Percentiles rank a stretch among this genome's conserved stretches.
phyloP scores from a whole-genome alignment of 2,329 filamentous ascomycete genomes.

The Tolypocladium ophioglossoides region DNA sequence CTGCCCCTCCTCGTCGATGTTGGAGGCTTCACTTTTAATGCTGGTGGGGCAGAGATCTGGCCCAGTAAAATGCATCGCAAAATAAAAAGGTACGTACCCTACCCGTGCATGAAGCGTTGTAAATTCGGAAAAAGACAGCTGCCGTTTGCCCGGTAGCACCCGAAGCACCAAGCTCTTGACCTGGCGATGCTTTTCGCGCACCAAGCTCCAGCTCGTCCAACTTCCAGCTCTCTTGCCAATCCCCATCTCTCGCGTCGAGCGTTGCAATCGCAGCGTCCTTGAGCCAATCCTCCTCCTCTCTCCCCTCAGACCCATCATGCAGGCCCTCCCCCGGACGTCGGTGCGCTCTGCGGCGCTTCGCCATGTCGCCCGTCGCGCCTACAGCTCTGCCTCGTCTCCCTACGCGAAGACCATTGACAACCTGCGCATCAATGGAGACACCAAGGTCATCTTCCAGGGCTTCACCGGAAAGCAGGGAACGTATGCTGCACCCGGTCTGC shows the following conservation, averaged over 20 bases:
- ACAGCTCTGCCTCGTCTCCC: slow-evolving; percentile 56
- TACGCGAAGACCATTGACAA: slow-evolving; percentile 71
- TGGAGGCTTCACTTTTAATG: background rate
- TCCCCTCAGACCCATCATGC: slow-evolving; percentile 49
- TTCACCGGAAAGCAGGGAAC: slow-evolving; percentile 97
- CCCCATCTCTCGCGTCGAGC: slow-evolving; percentile 8
- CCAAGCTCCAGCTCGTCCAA: slow-evolving; percentile 8
- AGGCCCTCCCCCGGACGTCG: slow-evolving; percentile 64
- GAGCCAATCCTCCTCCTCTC: slow-evolving; percentile 1
- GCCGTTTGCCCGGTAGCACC: slow-evolving; percentile 12
- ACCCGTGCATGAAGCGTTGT: background rate
- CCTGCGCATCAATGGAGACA: slow-evolving; percentile 85
- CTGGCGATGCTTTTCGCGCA: slow-evolving; percentile 7
- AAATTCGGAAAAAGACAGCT: slow-evolving; percentile 12
- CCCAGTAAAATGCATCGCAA: background rate
- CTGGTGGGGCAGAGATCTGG: background rate
- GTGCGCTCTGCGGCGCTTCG: slow-evolving; percentile 59
- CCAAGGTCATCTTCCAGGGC: slow-evolving; percentile 92
- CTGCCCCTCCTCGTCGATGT: no score
- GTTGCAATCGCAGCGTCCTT: slow-evolving; percentile 9
- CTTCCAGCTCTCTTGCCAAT: slow-evolving; percentile 7
- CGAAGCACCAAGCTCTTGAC: slow-evolving; percentile 6
- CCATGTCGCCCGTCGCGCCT: slow-evolving; percentile 56
- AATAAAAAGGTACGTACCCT: background rate
- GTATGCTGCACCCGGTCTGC: slow-evolving; percentile 32